Evolutionary conservation across 768 basidiomycete species (phyloP).

Genomic region (Tylopilus sp.): DNA sequence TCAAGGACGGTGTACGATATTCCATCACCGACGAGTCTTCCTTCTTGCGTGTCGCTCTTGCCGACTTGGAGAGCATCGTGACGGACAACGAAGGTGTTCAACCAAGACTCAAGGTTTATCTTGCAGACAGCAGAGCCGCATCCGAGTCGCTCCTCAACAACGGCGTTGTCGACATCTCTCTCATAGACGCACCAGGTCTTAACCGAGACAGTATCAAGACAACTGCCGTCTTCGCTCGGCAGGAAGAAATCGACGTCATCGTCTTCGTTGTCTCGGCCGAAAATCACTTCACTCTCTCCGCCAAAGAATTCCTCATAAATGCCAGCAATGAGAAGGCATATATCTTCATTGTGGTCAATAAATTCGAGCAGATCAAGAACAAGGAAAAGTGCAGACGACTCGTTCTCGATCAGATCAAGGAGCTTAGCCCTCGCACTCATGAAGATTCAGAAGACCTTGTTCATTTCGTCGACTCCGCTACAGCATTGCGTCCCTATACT

Average conservation of each 20-base stretch:
- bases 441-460: slow-evolving; percentile 91
- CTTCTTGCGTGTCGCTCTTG: slow-evolving; percentile 62
- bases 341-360: slow-evolving; percentile 98
- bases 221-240: slow-evolving; percentile 90
- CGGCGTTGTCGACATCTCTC: slow-evolving; percentile 94
- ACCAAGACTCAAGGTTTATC: slow-evolving; percentile 79
- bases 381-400: slow-evolving; percentile 87
- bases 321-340: slow-evolving; percentile 97
- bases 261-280: slow-evolving; percentile 98
- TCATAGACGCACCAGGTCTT: slow-evolving; percentile 97
- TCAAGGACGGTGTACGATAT: slow-evolving; percentile 68
- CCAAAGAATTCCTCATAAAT: slow-evolving; percentile 89
- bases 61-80: slow-evolving; percentile 76
- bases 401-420: slow-evolving; percentile 91
- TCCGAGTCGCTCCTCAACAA: slow-evolving; percentile 88
- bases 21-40: slow-evolving; percentile 70
- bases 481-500: slow-evolving; percentile 62
- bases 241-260: slow-evolving; percentile 97
- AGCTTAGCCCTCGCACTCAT: slow-evolving; percentile 88
- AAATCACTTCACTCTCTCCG: slow-evolving; percentile 96
- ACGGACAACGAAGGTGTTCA: slow-evolving; percentile 55
- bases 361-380: slow-evolving; percentile 92
- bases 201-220: slow-evolving; percentile 95
- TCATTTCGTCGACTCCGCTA: slow-evolving; percentile 94
- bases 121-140: slow-evolving; percentile 74